A percentile compares a stretch with the other conserved stretches of the same genome.
Evolutionary conservation across 73 alveolate genomes (phyloP).

Genomic region (Uronychia binucleata): DNA sequence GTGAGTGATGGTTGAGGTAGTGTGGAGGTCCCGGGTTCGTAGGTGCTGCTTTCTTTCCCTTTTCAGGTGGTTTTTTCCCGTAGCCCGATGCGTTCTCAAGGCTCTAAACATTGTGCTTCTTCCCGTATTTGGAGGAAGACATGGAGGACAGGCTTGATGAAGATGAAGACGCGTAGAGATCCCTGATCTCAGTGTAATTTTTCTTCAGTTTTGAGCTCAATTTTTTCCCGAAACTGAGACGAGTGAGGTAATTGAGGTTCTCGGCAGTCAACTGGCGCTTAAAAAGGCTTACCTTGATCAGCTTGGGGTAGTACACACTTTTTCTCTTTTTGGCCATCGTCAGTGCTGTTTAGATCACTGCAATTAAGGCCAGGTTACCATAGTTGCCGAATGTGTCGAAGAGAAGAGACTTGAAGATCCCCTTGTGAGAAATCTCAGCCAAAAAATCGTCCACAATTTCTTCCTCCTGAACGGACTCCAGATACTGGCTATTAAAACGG

Average conservation of each 20-base stretch:
- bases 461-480: slow-evolving; percentile 2
- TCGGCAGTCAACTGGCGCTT: slow-evolving; percentile 14
- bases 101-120: no score
- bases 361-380: no score
- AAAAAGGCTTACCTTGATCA: no score
- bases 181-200: slow-evolving; percentile 1
- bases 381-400: slow-evolving; percentile 47
- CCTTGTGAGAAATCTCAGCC: not conserved
- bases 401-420: not conserved
- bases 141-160: no score
- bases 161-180: no score
- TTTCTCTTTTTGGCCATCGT: not conserved
- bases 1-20: no score
- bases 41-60: no score
- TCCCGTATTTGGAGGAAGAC: no score
- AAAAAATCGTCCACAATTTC: not conserved
- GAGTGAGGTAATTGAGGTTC: not conserved
- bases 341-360: not conserved
- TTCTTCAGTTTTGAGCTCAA: not conserved
- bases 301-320: not conserved
- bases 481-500: no score
- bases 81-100: no score
- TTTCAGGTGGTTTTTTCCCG: no score
- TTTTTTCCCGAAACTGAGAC: slow-evolving; percentile 1
- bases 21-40: no score